Evolutionary conservation across 768 basidiomycete species (phyloP).

Genomic region (Coprinopsis strossmayeri): DNA sequence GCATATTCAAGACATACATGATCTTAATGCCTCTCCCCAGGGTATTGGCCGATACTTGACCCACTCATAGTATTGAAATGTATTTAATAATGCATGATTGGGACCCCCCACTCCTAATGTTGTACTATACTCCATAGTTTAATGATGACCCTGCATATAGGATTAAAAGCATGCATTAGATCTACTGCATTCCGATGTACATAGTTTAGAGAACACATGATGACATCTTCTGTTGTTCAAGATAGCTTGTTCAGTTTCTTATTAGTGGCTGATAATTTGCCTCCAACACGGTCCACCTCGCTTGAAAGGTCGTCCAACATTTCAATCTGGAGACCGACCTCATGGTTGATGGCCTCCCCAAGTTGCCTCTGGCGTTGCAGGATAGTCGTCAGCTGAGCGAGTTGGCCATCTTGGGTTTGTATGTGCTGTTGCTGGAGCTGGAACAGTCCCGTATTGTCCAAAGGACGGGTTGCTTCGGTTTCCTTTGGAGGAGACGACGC

Average conservation of each 20-base stretch:
- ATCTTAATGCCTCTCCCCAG: constrained; percentile 25
- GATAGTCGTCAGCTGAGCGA: constrained; percentile 75
- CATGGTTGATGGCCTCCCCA: constrained; percentile 78
- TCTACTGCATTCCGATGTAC: constrained; percentile 6
- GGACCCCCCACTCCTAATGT: constrained; percentile 10
- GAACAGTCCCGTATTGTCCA: constrained; percentile 79
- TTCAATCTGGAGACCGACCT: constrained; percentile 81
- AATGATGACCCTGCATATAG: constrained; percentile 7
- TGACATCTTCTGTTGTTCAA: too few relatives aligned
- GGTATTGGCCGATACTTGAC: constrained; percentile 53
- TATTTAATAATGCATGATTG: constrained; percentile 20
- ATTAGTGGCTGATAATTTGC: constrained; percentile 74
- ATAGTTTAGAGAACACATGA: constrained; percentile 6
- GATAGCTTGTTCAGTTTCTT: constrained; percentile 78
- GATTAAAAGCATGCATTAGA: constrained; percentile 9
- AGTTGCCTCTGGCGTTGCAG: constrained; percentile 80
- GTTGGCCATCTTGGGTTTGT: constrained; percentile 75
- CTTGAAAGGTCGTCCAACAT: constrained; percentile 72
- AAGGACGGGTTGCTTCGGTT: constrained; percentile 77
- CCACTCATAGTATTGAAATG: constrained; percentile 24
- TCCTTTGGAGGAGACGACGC: constrained; percentile 52
- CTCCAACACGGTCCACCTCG: constrained; percentile 72
- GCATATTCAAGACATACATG: background rate
- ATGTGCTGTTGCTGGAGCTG: constrained; percentile 78
- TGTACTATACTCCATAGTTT: constrained; percentile 5